Conservation (phyloP, 2,329 filamentous ascomycete species). For the Mycosphaerella sp. region DNA sequence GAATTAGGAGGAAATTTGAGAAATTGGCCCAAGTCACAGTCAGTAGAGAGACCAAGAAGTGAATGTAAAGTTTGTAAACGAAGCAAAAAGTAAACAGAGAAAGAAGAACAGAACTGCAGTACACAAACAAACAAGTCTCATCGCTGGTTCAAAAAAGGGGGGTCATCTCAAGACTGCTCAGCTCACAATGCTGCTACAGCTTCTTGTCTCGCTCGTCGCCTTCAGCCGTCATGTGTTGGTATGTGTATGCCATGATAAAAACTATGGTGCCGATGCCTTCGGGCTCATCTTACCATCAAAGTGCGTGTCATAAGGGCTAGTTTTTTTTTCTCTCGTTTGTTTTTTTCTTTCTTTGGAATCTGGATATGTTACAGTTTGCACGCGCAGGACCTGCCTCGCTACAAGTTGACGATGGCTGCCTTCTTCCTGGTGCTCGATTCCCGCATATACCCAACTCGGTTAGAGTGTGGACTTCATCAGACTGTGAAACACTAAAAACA, state of each 20-base stretch:
- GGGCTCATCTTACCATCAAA: slow-evolving; percentile 18
- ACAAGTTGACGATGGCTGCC: background rate
- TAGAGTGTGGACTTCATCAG: background rate
- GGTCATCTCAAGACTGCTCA: too few species aligned
- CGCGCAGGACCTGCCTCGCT: slow-evolving; percentile 8
- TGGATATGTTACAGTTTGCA: slow-evolving; percentile 8
- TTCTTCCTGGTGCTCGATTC: slow-evolving; percentile 1
- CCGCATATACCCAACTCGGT: slow-evolving; percentile 3
- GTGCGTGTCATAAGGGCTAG: slow-evolving; percentile 2
- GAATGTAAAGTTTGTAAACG: too few species aligned
- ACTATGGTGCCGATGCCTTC: slow-evolving; percentile 12
- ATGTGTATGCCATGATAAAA: background rate
- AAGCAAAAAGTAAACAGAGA: too few species aligned
- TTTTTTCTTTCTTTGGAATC: background rate
- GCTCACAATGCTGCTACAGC: background rate
- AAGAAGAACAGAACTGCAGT: too few species aligned
- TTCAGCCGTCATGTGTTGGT: background rate
- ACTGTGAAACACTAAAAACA: background rate
- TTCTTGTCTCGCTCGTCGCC: background rate
- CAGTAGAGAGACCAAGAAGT: too few species aligned
- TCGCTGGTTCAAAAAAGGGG: too few species aligned
- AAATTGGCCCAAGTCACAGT: too few species aligned
- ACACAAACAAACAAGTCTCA: too few species aligned
- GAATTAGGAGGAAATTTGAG: too few species aligned
- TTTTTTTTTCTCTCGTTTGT: background rate